Conservation (phyloP, 2,329 filamentous ascomycete genomes). For the Ceratocystis eucalypticola region DNA sequence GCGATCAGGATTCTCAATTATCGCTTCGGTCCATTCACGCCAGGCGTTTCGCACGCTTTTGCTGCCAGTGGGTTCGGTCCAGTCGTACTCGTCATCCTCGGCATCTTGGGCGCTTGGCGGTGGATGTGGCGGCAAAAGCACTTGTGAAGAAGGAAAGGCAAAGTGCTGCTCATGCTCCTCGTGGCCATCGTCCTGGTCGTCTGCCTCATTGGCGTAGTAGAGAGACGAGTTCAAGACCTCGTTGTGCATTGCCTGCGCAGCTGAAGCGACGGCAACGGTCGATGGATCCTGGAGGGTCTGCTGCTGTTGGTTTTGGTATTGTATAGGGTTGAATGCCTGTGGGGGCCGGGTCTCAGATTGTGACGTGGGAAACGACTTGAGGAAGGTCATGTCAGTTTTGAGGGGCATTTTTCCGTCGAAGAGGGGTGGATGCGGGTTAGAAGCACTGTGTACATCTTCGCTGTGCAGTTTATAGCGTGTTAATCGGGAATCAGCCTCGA, state of each 20-base stretch:
- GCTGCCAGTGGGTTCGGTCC: not conserved
- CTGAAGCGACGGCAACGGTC: not conserved
- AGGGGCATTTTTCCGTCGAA: not conserved
- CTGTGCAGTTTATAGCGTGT: not conserved
- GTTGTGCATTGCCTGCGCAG: not conserved
- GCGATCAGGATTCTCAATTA: slow-evolving; percentile 7
- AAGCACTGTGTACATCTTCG: not conserved
- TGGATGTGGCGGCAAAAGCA: slow-evolving; percentile 11
- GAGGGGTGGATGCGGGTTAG: not conserved
- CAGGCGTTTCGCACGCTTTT: slow-evolving; percentile 4
- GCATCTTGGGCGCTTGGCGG: slow-evolving; percentile 3
- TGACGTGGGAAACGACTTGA: not conserved
- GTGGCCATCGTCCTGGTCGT: not conserved
- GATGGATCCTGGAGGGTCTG: not conserved
- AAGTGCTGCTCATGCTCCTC: slow-evolving; percentile 4
- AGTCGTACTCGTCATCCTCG: slow-evolving; percentile 2
- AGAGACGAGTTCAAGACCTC: not conserved
- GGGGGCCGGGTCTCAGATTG: not conserved
- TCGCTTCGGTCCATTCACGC: slow-evolving; percentile 14
- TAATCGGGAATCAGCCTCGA: slow-evolving; percentile 27
- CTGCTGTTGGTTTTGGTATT: not conserved
- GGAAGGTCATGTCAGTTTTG: slow-evolving; percentile 9
- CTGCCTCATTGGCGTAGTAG: not conserved
- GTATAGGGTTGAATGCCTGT: not conserved
- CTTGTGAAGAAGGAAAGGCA: slow-evolving; percentile 13